Percentiles rank a stretch among this genome's conserved stretches.
These are phyloP conservation scores for Saccharata proteae DNA, from an alignment of 2,329 filamentous ascomycete genomes.

Conservation along the genomic window DNA sequence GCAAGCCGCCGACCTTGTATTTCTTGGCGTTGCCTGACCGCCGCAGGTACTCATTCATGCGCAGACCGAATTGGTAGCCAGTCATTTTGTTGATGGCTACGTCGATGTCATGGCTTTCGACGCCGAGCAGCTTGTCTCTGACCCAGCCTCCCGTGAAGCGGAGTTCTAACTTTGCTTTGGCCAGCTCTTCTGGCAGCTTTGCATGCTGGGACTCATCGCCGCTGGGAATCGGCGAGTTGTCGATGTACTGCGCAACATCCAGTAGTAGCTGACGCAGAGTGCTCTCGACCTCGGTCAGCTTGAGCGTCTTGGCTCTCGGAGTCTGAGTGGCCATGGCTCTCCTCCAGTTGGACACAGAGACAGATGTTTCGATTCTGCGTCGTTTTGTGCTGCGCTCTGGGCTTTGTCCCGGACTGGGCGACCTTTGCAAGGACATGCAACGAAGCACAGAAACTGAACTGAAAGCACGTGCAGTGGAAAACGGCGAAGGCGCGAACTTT, in stretches of 20 bases:
- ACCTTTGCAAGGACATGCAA: slow-evolving; percentile 20
- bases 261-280: slow-evolving; percentile 66
- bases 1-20: slow-evolving; percentile 63
- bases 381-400: slow-evolving; percentile 21
- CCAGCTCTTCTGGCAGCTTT: slow-evolving; percentile 32
- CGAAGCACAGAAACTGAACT: slow-evolving; percentile 7
- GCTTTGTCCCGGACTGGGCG: slow-evolving; percentile 11
- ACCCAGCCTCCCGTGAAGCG: slow-evolving; percentile 84
- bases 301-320: slow-evolving; percentile 25
- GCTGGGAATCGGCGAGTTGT: slow-evolving; percentile 25
- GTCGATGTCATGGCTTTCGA: slow-evolving; percentile 69
- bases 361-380: slow-evolving; percentile 14
- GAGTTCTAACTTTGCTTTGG: slow-evolving; percentile 40
- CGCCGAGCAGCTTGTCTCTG: slow-evolving; percentile 65
- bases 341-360: slow-evolving; percentile 9
- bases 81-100: slow-evolving; percentile 80
- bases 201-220: slow-evolving; percentile 14
- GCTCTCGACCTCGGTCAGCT: slow-evolving; percentile 57
- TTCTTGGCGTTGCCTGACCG: slow-evolving; percentile 46
- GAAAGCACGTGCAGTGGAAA: slow-evolving; percentile 7
- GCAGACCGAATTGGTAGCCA: slow-evolving; percentile 60
- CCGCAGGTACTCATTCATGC: slow-evolving; percentile 57
- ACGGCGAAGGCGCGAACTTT: slow-evolving; percentile 1
- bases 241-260: slow-evolving; percentile 64
- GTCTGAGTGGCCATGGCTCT: slow-evolving; percentile 16